Percentiles rank a stretch among this genome's conserved stretches.
Conservation (phyloP, 2,329 filamentous ascomycete species). For the Claviceps africana region DNA sequence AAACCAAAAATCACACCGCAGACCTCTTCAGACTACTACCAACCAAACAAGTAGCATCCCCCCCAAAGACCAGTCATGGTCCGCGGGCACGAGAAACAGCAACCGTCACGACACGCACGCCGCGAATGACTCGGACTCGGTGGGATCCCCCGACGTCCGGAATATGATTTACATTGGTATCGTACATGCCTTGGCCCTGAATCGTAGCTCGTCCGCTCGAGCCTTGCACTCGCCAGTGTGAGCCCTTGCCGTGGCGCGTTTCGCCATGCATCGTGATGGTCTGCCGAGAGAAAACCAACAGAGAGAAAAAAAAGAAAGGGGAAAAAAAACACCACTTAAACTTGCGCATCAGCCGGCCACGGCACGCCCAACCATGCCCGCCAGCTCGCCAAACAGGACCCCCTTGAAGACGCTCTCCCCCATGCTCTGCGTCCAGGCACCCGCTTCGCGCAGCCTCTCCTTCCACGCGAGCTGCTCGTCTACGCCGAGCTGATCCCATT, state of each 20-base stretch:
- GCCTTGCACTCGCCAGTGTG: not conserved
- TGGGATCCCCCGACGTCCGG: no score
- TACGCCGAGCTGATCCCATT: slow-evolving; percentile 57
- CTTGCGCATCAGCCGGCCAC: slow-evolving; percentile 24
- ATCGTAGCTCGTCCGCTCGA: not conserved
- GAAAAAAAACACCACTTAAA: not conserved
- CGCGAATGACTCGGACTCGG: no score
- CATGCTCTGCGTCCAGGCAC: slow-evolving; percentile 67
- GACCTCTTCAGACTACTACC: no score
- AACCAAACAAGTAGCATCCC: no score
- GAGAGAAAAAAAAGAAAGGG: not conserved
- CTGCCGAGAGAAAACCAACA: not conserved
- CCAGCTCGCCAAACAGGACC: slow-evolving; percentile 62
- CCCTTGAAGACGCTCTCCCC: slow-evolving; percentile 65
- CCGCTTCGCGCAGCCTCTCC: slow-evolving; percentile 50
- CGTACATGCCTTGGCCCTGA: not conserved
- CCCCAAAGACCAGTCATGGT: no score
- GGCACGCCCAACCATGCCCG: slow-evolving; percentile 42
- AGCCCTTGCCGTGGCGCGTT: no score
- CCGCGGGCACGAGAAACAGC: no score
- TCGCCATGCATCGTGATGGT: no score
- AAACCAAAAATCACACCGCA: no score
- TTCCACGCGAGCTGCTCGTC: slow-evolving; percentile 57
- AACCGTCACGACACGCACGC: no score
- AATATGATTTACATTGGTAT: not conserved